Percentiles rank a stretch among this genome's conserved stretches.
phyloP scores from a whole-genome alignment of 228 moss, liverwort and hornwort species.

The Sphagnum magellanicum region DNA sequence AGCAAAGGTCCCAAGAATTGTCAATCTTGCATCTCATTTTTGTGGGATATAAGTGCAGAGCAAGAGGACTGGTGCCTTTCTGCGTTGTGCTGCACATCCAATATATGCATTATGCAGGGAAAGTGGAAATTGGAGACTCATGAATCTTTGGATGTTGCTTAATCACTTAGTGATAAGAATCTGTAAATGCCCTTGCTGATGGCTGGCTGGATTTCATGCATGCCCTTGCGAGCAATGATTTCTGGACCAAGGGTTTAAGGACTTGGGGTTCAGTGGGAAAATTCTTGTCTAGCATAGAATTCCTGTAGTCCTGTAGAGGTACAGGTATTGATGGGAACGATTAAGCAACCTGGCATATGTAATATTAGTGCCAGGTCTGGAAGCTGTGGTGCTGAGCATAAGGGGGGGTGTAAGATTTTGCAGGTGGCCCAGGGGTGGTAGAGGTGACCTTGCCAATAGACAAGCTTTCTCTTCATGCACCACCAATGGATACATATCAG shows the following conservation, averaged over 20 bases:
- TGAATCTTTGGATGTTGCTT: not conserved
- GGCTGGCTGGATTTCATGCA: no score
- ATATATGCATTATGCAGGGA: not conserved
- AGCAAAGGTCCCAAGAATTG: not conserved
- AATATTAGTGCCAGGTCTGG: not conserved
- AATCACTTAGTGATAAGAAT: not conserved
- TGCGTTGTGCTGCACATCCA: not conserved
- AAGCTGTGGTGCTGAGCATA: not conserved
- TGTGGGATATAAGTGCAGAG: not conserved
- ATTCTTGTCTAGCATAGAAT: not conserved
- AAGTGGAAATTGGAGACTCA: not conserved
- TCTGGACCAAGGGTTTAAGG: not conserved
- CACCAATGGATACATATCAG: conserved; percentile 58
- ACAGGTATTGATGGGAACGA: no score
- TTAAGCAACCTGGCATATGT: not conserved
- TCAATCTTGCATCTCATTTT: not conserved
- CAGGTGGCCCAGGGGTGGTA: conserved; percentile 43
- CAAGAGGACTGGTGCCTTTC: no score
- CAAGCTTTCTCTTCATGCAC: conserved; percentile 52
- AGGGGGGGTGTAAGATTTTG: not conserved
- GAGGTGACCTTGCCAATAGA: conserved; percentile 82
- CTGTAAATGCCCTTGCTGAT: no score
- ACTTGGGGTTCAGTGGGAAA: not conserved
- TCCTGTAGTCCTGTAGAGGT: not conserved
- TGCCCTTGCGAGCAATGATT: no score